Base-by-base conservation (phyloP, 345 rosid genomes). In the Brassica carinata region DNA sequence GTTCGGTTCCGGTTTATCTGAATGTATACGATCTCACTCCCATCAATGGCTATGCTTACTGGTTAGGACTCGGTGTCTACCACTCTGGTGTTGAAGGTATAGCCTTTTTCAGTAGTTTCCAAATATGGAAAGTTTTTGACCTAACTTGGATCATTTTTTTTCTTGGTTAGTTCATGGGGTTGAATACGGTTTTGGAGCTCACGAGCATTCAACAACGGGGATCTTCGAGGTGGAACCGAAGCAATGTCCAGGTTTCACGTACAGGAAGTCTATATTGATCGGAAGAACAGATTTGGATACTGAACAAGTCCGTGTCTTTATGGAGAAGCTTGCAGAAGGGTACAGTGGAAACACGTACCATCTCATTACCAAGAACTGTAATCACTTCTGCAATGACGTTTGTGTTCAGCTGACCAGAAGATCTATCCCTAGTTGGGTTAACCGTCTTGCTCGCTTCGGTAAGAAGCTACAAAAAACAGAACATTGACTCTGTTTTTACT, bases 1-100 rank as follows among this genome's bases (percentile, higher is more conserved):
- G 99, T 61, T 75, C 77, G 9, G 92, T 93, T 45, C 99, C 96
- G 80, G 99, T 96, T 84, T 93, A 92, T 81, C 81, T 96, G 86
- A 96, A 96, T 85, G 99, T 93, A 11, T 96, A 96, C 79, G 99
- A 96, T 79, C 85, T 96, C 75, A 96, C 99, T 71, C 90, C 99
- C 36, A 90, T 93, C 45, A 96, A 96, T 83, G 99, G 99, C 17
- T 96, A 96, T 48, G 98, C 99, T 67, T 96, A 96, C 71, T 96
- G 99, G 99, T 57, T 96, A 31, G 98, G 99, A 26, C 99, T 96
- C 23, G 97, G 99, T 74, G 85, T 96, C 86, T 96, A 96, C 75
- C 99, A 96, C 85, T 96, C 98, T 61, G 98, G 99, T 55, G 97
- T 96, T 19, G 96, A 96, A 89, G 99, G 98, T 96, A 17, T 17